Base-by-base conservation (phyloP, 352 stramenopile genomes). In the Phytophthora capsici region DNA sequence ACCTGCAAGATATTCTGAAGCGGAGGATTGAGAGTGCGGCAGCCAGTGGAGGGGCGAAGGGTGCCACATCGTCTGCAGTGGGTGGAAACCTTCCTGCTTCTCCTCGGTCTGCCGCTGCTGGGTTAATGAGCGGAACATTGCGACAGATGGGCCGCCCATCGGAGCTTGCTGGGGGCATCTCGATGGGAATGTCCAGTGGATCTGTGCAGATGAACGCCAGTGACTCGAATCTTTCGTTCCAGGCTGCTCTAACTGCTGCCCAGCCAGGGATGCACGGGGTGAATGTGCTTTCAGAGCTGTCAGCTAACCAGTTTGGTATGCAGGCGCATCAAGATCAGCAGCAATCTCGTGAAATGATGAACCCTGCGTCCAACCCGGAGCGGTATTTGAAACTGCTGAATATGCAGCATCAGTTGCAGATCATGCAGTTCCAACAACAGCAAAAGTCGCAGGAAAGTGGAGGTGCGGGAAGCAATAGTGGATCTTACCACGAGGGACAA, bases 1-100 rank as follows among this genome's bases (percentile, higher is more conserved):
- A 92, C 20, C 54, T 97, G 16, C 88, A 97, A 66, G 88, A 96
- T 55, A 93, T 95, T 38, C 51, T 96, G 32, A 94, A 92, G 69
- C 84, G 88, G 46, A 72, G 88, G 6, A 87, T 91, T 20, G 86
- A 95, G 26, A 78, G 66, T 34, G 58, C 65, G 26, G 68, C 66
- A 30, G 49, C 50, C n/a, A 73, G 51, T 66, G 76, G 65, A 38
- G 46, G 52, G 7, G 44, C n/a, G 40, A 71, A 69, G 22, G 45
- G 52, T 32, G 49, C 26, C 13, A 13, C 49, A 3, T n/a, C 34
- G 36, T 47, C 65, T 53, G 45, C 46, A 30, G 17, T 36, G 17
- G 36, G 56, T 63, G 48, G 57, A 51, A 66, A 60, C 25, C 38
- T 56, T 12, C 12, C 41, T 64, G 49, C 57, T 54, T 77, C 73